Conservation (phyloP, 176 grass and related monocot species). For the Avena eriantha region DNA sequence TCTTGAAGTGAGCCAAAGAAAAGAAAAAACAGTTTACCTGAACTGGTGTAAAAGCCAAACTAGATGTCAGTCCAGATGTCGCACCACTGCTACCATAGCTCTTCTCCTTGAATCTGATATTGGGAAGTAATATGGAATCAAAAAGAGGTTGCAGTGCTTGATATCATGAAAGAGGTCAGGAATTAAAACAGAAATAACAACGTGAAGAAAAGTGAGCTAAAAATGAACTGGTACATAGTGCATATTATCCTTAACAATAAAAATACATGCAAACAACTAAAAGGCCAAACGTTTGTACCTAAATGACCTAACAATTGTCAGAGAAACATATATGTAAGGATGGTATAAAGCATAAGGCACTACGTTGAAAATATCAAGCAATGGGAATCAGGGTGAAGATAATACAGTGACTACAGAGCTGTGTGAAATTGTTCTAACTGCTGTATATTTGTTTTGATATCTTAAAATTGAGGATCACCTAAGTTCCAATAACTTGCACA, state of each 20-base stretch:
- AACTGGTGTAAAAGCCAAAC: conserved; percentile 92
- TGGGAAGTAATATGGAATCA: conserved; percentile 34
- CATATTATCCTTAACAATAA: neutral
- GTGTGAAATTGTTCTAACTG: neutral
- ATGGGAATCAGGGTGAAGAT: neutral
- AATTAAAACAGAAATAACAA: conserved; percentile 30
- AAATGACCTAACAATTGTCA: neutral
- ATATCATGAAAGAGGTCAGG: neutral
- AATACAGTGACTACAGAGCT: neutral
- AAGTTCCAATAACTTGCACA: conserved; percentile 3
- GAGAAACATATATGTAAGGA: neutral
- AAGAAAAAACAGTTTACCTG: conserved; percentile 63
- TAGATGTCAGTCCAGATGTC: conserved; percentile 88
- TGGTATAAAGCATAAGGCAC: neutral
- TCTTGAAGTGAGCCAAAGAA: neutral
- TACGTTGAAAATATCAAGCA: conserved; percentile 13
- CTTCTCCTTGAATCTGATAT: conserved; percentile 92
- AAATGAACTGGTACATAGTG: neutral
- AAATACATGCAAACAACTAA: neutral
- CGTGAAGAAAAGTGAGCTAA: neutral
- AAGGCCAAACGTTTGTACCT: too few species aligned
- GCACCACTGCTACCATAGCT: conserved; percentile 80
- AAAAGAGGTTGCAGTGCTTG: neutral
- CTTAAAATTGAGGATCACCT: conserved; percentile 24
- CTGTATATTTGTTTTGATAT: neutral